Evolutionary conservation across 768 basidiomycete species (phyloP), one percentile per base, ranked within the genome.

Genomic region (Thelephora ganbajun): DNA sequence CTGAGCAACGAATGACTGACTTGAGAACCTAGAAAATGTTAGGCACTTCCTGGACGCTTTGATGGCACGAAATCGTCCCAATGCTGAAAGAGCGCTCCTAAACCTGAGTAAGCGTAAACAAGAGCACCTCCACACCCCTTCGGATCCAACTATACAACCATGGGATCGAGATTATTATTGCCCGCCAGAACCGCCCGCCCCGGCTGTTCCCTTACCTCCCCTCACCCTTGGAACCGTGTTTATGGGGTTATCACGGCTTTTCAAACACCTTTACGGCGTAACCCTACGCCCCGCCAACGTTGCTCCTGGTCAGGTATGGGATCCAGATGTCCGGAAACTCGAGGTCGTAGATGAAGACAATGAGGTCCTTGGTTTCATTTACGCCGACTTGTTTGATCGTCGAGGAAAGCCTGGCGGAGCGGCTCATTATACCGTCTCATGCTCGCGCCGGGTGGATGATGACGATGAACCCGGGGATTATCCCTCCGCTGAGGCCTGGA

Each of bases 141-240:
- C 70, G 18, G 66, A 74, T 42, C 84, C 84, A 37, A 66, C 68
- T 19, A 77, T 98, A 45, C 77, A 94, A 53, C 82, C 91, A n/a
- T 99, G 96, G 96, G 96, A 98, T 64, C 75, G 92, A 54, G 93
- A 97, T 54, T 94, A 82, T 60, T 97, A 91, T 62, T 84, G 88
- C 49, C 83, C 84, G 0, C 80, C 80, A 3, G 80, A 86, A 62
- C 76, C 79, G 11, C 80, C 81, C 23, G 75, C 80, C 11, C 83
- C 89, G 22, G 77, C 84, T 48, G 68, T 84, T 61, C 64, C 85
- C 51, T 66, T 89, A 51, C 78, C 80, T 23, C 73, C 79, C 23
- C 72, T 90, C 51, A 91, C 90, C 2, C 74, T 89, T 16, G 96
- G 96, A n/a, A 85, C 83, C 6, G 82, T 87, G 53, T 83, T 98